These are phyloP conservation scores for Dendrobium huoshanense DNA, from an alignment of 106 monocot genomes.

Conservation along the genomic window DNA sequence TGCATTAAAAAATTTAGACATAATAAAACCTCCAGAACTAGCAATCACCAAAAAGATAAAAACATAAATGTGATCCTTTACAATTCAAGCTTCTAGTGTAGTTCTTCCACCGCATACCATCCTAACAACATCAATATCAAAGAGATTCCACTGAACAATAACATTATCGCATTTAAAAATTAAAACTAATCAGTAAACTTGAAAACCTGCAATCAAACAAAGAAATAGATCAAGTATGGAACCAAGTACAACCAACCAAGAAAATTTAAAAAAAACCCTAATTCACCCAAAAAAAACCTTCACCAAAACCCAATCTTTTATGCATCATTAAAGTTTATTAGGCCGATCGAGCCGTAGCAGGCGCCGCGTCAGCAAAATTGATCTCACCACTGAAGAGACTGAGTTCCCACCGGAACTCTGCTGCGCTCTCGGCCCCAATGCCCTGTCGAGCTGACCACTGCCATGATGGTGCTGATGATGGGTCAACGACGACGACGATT, in stretches of 20 bases:
- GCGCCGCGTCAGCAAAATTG: conserved; percentile 19
- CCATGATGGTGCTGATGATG: conserved; percentile 12
- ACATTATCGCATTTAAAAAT: background rate
- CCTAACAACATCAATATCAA: background rate
- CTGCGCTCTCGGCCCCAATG: background rate
- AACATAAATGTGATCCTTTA: background rate
- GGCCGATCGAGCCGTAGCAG: conserved; percentile 28
- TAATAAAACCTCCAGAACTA: background rate
- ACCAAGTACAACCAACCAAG: background rate
- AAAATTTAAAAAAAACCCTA: background rate
- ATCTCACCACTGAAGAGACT: conserved; percentile 17
- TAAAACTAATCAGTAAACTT: background rate
- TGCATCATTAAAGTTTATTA: conserved; percentile 16
- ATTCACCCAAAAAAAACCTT: background rate
- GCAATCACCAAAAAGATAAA: background rate
- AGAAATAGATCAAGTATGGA: background rate
- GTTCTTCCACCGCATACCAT: background rate
- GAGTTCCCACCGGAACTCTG: conserved; percentile 10
- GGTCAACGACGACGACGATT: conserved; percentile 18
- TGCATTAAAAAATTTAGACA: background rate
- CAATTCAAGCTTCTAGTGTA: background rate
- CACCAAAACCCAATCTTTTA: background rate
- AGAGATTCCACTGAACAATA: background rate
- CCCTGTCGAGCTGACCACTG: background rate
- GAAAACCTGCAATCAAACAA: background rate